A percentile compares a stretch with the other conserved stretches of the same genome.
Conservation (phyloP, 306 rosid species). For the Quillaja saponaria region DNA sequence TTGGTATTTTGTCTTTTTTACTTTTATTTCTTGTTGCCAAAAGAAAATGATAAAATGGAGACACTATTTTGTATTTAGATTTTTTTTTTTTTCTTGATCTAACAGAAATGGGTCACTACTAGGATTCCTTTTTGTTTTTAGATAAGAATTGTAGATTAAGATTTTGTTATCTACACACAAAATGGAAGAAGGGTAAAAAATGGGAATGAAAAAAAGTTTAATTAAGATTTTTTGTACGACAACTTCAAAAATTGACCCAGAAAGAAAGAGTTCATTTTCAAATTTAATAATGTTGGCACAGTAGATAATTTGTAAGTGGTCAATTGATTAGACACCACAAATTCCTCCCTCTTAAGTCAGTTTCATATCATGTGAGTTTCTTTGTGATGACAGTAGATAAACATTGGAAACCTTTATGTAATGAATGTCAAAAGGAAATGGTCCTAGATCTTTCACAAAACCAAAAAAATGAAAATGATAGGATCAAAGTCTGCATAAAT, state of each 20-base stretch:
- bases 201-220: neutral
- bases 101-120: too few relatives aligned
- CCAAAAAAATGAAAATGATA: too few relatives aligned
- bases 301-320: conserved; percentile 32
- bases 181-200: neutral
- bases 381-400: neutral
- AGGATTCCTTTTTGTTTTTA: too few relatives aligned
- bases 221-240: conserved; percentile 29
- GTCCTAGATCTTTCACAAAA: conserved; percentile 30
- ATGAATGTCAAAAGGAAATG: conserved; percentile 22
- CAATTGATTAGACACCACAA: conserved; percentile 27
- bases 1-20: neutral
- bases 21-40: neutral
- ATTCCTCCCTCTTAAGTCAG: conserved; percentile 10
- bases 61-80: too few relatives aligned
- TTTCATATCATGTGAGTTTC: conserved; percentile 30
- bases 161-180: too few relatives aligned
- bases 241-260: conserved; percentile 25
- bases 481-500: neutral
- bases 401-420: neutral
- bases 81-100: too few relatives aligned
- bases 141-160: too few relatives aligned
- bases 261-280: conserved; percentile 37
- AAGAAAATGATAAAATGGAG: too few relatives aligned
- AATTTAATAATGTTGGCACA: conserved; percentile 28